Percentiles rank a stretch among this genome's conserved stretches.
These are phyloP conservation scores for Coleophoma eucalyptorum DNA, from an alignment of 2,329 filamentous ascomycete genomes.

Conservation along the genomic window DNA sequence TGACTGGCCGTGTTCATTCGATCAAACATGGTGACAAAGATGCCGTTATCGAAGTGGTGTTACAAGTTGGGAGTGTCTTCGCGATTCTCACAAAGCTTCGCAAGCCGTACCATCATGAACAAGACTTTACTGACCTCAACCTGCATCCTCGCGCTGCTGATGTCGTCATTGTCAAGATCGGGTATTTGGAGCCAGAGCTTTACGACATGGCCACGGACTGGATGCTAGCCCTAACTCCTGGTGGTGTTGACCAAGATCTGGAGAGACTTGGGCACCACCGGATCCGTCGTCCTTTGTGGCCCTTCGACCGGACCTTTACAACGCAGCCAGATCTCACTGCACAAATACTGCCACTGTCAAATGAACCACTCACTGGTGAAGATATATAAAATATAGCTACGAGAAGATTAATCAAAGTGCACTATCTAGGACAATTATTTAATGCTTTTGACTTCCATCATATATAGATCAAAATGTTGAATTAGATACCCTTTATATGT, in stretches of 20 bases:
- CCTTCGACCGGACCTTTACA: slow-evolving; percentile 35
- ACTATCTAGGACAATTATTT: too few species aligned
- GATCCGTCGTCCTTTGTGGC: slow-evolving; percentile 46
- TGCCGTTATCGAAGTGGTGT: slow-evolving; percentile 42
- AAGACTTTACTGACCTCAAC: slow-evolving; percentile 44
- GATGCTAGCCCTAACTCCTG: slow-evolving; percentile 50
- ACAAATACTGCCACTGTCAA: slow-evolving; percentile 31
- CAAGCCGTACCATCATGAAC: slow-evolving; percentile 50
- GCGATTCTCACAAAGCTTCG: slow-evolving; percentile 47
- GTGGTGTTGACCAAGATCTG: slow-evolving; percentile 50
- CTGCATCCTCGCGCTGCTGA: slow-evolving; percentile 41
- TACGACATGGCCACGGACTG: slow-evolving; percentile 50
- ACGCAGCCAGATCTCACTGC: slow-evolving; percentile 30
- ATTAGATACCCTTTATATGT: too few species aligned
- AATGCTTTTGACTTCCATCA: too few species aligned
- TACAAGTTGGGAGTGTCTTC: slow-evolving; percentile 45
- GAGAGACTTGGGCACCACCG: slow-evolving; percentile 41
- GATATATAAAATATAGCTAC: slow-evolving; percentile 4
- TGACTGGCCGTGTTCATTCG: slow-evolving; percentile 45
- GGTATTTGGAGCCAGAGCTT: slow-evolving; percentile 50
- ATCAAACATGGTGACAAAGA: slow-evolving; percentile 46
- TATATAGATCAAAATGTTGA: too few species aligned
- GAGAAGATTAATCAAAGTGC: too few species aligned
- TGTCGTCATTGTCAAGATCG: slow-evolving; percentile 52
- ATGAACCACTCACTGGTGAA: slow-evolving; percentile 15